A percentile compares a stretch with the other conserved stretches of the same genome.
Conservation (phyloP, 2,329 filamentous ascomycete genomes). For the Alternaria sp. region DNA sequence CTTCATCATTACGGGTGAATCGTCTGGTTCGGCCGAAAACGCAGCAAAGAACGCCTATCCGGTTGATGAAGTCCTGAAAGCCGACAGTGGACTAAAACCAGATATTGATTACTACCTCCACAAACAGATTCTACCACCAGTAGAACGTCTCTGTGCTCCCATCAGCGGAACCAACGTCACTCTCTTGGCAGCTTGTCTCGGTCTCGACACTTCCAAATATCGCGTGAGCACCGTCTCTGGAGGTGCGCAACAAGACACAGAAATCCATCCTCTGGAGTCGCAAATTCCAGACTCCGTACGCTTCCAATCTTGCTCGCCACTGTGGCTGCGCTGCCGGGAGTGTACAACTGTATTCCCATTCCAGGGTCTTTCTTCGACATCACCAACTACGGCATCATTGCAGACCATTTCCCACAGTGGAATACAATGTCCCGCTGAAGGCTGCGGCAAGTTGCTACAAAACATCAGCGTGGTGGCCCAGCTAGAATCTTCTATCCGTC, state of each 20-base stretch:
- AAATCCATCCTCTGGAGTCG: slow-evolving; percentile 88
- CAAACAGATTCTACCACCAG: slow-evolving; percentile 98
- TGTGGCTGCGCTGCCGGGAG: slow-evolving; percentile 80
- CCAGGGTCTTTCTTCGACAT: slow-evolving; percentile 69
- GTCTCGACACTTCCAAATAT: slow-evolving; percentile 90
- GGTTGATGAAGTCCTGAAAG: slow-evolving; percentile 83
- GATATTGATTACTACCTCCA: slow-evolving; percentile 98
- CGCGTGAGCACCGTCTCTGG: slow-evolving; percentile 70
- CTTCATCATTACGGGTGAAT: slow-evolving; percentile 85
- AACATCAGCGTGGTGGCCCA: slow-evolving; percentile 84
- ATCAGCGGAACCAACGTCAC: slow-evolving; percentile 92
- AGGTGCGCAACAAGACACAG: slow-evolving; percentile 53
- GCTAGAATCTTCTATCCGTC: slow-evolving; percentile 83
- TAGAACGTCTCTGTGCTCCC: slow-evolving; percentile 96
- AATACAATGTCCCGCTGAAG: slow-evolving; percentile 71
- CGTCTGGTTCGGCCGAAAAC: slow-evolving; percentile 69
- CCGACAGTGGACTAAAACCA: slow-evolving; percentile 77
- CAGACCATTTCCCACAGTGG: slow-evolving; percentile 72
- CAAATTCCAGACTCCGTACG: slow-evolving; percentile 92
- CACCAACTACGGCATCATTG: slow-evolving; percentile 24
- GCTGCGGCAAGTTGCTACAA: slow-evolving; percentile 71
- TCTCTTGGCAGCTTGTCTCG: slow-evolving; percentile 90
- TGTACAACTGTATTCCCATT: slow-evolving; percentile 80
- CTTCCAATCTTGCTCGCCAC: slow-evolving; percentile 80
- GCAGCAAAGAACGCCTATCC: slow-evolving; percentile 90